These are phyloP conservation scores for Xylaria sp. DNA, from an alignment of 495 filamentous ascomycete species.

Conservation along the genomic window DNA sequence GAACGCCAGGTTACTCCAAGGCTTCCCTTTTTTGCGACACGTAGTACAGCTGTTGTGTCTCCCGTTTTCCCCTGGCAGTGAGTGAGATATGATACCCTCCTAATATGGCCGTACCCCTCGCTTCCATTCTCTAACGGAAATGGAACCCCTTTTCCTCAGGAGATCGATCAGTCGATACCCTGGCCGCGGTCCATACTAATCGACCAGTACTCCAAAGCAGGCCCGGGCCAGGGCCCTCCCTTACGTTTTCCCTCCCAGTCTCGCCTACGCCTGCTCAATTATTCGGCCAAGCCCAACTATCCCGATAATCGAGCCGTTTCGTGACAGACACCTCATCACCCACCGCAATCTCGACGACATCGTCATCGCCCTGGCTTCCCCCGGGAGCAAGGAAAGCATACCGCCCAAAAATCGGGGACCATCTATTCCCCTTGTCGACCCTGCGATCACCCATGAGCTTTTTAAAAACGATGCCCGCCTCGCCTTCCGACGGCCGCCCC, in stretches of 20 bases:
- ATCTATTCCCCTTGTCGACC: conserved; percentile 76
- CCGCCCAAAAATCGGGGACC: conserved; percentile 82
- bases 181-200: neutral
- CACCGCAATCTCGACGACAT: conserved; percentile 56
- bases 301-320: conserved; percentile 63
- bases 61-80: neutral
- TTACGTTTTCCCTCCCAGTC: neutral
- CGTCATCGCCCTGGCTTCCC: neutral
- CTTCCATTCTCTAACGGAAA: conserved; percentile 9
- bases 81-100: conserved; percentile 4
- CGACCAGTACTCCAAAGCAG: neutral
- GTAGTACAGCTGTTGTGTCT: conserved; percentile 9
- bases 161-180: neutral
- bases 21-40: neutral
- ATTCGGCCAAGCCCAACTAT: conserved; percentile 57
- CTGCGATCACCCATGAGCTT: conserved; percentile 78
- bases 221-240: neutral
- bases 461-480: conserved; percentile 74
- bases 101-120: neutral
- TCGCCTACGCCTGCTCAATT: conserved; percentile 11
- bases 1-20: neutral
- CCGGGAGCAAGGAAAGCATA: conserved; percentile 68
- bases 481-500: conserved; percentile 68
- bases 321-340: conserved; percentile 75
- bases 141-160: neutral